Evolutionary conservation across 257 asterid genomes (phyloP).

Genomic region (Paraleonurus japonicus): DNA sequence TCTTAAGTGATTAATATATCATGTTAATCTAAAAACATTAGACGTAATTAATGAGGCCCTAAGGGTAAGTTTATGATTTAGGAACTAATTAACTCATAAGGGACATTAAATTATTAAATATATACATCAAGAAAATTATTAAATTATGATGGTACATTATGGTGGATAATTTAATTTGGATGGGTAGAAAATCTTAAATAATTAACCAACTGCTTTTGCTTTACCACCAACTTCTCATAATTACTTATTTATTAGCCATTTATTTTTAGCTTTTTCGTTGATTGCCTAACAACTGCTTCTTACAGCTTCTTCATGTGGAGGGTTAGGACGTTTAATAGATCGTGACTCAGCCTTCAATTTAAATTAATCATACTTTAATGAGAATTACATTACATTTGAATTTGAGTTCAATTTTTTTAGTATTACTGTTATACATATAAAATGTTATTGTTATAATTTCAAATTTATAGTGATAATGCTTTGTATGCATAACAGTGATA

Average conservation of each 20-base stretch:
- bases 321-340: not conserved
- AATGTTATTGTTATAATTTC: too few relatives aligned
- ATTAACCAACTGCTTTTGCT: not conserved
- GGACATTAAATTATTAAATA: not conserved
- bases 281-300: constrained; percentile 17
- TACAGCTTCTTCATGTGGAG: not conserved
- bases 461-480: too few relatives aligned
- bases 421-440: too few relatives aligned
- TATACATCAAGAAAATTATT: too few relatives aligned
- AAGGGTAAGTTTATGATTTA: not conserved
- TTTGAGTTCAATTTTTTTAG: too few relatives aligned
- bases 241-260: constrained; percentile 13
- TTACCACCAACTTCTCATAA: constrained; percentile 9
- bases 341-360: not conserved
- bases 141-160: not conserved
- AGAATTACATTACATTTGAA: too few relatives aligned
- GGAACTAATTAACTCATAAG: not conserved
- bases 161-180: not conserved
- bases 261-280: constrained; percentile 18
- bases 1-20: too few relatives aligned
- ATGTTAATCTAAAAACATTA: too few relatives aligned
- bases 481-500: too few relatives aligned
- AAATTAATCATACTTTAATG: too few relatives aligned
- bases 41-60: not conserved
- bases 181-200: not conserved